These are phyloP conservation scores for Boletus edulis DNA, from an alignment of 768 basidiomycete genomes.

Conservation along the genomic window DNA sequence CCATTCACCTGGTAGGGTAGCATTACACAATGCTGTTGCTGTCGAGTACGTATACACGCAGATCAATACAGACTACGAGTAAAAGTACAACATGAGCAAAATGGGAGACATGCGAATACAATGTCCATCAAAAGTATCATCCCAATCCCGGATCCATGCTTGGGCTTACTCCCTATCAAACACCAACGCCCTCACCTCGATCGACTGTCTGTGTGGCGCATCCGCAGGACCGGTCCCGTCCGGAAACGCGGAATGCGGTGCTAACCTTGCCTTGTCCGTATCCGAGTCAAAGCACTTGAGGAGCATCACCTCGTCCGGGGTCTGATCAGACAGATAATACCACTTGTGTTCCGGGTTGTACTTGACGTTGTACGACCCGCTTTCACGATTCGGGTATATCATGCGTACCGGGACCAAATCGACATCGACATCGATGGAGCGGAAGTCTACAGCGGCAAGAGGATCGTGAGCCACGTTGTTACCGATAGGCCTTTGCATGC, in stretches of 20 bases:
- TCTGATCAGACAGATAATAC: slow-evolving; percentile 38
- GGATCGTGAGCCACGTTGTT: slow-evolving; percentile 1
- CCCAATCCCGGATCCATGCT: too few species aligned
- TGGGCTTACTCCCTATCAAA: slow-evolving; percentile 33
- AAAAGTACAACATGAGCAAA: too few species aligned
- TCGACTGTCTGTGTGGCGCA: slow-evolving; percentile 37
- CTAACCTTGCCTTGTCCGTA: slow-evolving; percentile 26
- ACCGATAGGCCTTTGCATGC: not conserved
- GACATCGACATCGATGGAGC: not conserved
- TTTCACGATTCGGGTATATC: slow-evolving; percentile 33
- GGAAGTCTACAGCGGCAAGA: not conserved
- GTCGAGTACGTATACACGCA: too few species aligned
- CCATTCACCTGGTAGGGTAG: too few species aligned
- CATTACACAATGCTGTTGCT: too few species aligned
- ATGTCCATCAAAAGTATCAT: too few species aligned
- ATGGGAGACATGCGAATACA: too few species aligned
- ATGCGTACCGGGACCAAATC: slow-evolving; percentile 21
- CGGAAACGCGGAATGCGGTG: slow-evolving; percentile 40
- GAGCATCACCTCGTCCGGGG: slow-evolving; percentile 37
- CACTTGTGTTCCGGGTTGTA: slow-evolving; percentile 36
- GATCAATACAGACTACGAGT: too few species aligned
- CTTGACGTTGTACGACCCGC: slow-evolving; percentile 20
- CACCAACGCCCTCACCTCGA: slow-evolving; percentile 39
- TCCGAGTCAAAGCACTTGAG: slow-evolving; percentile 46
- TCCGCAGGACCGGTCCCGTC: slow-evolving; percentile 32